Evolutionary conservation across 805 yeast genomes (phyloP).

Genomic region (Lipomyces mesembrius): DNA sequence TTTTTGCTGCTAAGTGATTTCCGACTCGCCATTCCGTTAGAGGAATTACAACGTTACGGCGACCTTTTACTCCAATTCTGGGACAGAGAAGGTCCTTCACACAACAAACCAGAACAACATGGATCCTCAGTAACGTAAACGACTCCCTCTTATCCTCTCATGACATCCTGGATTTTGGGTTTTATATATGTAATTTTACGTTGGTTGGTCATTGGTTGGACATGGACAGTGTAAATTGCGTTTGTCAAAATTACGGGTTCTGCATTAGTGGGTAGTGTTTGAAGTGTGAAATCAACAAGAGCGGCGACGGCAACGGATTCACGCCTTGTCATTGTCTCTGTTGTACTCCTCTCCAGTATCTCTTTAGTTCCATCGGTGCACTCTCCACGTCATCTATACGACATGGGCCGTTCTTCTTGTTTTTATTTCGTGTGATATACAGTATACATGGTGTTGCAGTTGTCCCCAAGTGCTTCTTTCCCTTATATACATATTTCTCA

Average conservation of each 20-base stretch:
- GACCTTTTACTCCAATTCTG: constrained; percentile 83
- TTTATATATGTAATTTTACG: neutral
- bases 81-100: constrained; percentile 55
- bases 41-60: constrained; percentile 89
- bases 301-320: neutral
- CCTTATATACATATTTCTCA: neutral
- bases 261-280: neutral
- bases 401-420: no score
- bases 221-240: neutral
- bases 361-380: neutral
- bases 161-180: neutral
- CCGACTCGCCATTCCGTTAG: constrained; percentile 81
- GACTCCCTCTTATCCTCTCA: neutral
- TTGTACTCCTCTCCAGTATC: neutral
- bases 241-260: neutral
- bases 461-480: neutral
- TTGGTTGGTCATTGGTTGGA: neutral
- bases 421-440: neutral
- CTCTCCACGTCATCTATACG: no score
- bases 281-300: neutral
- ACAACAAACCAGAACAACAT: neutral
- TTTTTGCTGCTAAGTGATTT: constrained; percentile 84
- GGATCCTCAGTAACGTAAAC: neutral
- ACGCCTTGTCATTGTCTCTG: neutral
- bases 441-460: neutral